phyloP scores from a whole-genome alignment of 108 stramenopile species.

The Nannochloropsis gaditana region DNA sequence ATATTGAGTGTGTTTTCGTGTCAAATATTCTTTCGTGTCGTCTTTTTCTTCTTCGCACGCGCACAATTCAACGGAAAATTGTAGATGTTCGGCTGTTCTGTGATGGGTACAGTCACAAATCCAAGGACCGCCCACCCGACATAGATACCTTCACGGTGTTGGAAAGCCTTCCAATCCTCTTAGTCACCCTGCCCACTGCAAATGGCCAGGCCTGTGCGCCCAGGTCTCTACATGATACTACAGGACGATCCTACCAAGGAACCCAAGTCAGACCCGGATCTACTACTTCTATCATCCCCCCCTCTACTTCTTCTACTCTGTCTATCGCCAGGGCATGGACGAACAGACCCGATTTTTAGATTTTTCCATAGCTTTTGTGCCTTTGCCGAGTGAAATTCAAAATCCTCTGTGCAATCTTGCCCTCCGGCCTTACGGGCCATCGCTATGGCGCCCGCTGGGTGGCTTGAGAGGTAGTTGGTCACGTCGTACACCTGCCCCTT shows the following conservation, averaged over 20 bases:
- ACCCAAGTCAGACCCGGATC: too few relatives aligned
- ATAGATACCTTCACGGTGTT: too few relatives aligned
- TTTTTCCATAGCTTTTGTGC: background rate
- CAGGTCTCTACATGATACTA: background rate
- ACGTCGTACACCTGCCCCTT: background rate
- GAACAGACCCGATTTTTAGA: background rate
- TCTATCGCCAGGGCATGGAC: background rate
- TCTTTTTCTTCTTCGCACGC: too few relatives aligned
- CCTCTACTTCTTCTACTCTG: background rate
- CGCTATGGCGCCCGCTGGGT: background rate
- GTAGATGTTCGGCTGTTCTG: too few relatives aligned
- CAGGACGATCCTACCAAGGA: conserved; percentile 1
- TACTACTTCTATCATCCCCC: background rate
- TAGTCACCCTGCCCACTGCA: too few relatives aligned
- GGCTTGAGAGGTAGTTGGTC: background rate
- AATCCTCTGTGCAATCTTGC: background rate
- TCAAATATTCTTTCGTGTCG: too few relatives aligned
- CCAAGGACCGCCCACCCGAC: too few relatives aligned
- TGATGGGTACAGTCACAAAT: too few relatives aligned
- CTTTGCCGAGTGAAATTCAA: background rate
- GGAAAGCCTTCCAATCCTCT: too few relatives aligned
- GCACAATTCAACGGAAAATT: too few relatives aligned
- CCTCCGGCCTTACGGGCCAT: background rate
- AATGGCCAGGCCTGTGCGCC: too few relatives aligned
- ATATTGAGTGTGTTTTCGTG: too few relatives aligned